Conservation (phyloP, 1,284 basidiomycete species). For the Sporisorium reilianum region DNA sequence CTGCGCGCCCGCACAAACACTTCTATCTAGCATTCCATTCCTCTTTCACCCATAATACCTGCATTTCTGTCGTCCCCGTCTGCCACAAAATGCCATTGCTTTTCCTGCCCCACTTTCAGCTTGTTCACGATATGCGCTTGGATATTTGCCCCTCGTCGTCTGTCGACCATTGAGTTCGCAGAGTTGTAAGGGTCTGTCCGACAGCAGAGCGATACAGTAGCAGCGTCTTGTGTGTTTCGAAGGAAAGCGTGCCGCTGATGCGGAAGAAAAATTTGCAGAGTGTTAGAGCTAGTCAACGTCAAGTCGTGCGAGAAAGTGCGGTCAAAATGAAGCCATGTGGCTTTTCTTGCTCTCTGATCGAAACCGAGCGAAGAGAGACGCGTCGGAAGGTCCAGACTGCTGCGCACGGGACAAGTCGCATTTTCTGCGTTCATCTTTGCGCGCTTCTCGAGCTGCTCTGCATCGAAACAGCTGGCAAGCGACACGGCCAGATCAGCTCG, state of each 20-base stretch:
- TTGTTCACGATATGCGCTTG: background rate
- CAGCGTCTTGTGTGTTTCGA: too few species aligned
- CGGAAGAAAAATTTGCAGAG: too few species aligned
- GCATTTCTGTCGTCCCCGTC: background rate
- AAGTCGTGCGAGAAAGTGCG: background rate
- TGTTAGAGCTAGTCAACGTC: too few species aligned
- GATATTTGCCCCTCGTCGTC: too few species aligned
- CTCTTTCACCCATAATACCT: slow-evolving; percentile 2
- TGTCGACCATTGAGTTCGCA: too few species aligned
- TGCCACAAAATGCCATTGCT: slow-evolving; percentile 7
- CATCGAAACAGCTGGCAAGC: background rate
- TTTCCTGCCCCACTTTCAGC: background rate
- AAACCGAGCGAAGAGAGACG: slow-evolving; percentile 3
- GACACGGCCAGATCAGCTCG: background rate
- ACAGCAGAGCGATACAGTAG: too few species aligned
- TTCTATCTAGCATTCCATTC: slow-evolving; percentile 1
- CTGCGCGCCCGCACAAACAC: background rate
- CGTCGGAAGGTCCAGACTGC: background rate
- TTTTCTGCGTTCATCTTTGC: background rate
- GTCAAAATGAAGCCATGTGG: background rate
- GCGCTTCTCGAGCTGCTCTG: background rate
- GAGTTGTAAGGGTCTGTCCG: too few species aligned
- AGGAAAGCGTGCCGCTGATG: too few species aligned
- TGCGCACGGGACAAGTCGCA: slow-evolving; percentile 13
- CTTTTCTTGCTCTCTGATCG: slow-evolving; percentile 2